phyloP scores from a whole-genome alignment of 129 eudicot species.

The Erigeron canadensis region DNA sequence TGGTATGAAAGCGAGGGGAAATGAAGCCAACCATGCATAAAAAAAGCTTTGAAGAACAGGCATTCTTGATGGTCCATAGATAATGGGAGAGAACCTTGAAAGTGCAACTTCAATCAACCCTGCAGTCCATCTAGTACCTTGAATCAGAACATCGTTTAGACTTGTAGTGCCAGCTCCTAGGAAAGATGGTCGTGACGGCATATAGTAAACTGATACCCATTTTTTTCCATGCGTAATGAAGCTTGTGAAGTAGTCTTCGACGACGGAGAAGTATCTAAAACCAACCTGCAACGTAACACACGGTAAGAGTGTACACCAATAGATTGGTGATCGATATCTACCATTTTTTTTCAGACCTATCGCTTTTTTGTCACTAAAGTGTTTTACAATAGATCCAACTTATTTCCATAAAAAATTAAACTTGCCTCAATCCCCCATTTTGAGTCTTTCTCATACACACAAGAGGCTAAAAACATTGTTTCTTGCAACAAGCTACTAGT shows the following conservation, averaged over 20 bases:
- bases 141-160: constrained; percentile 44
- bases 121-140: constrained; percentile 50
- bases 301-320: neutral
- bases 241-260: constrained; percentile 59
- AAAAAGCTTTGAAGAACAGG: constrained; percentile 40
- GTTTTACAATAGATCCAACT: neutral
- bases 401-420: neutral
- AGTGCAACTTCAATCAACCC: constrained; percentile 46
- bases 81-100: constrained; percentile 49
- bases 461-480: constrained; percentile 36
- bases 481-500: constrained; percentile 26
- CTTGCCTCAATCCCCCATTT: constrained; percentile 61
- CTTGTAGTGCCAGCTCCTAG: constrained; percentile 47
- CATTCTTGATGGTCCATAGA: constrained; percentile 47
- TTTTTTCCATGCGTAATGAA: constrained; percentile 42
- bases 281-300: constrained; percentile 45
- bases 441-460: constrained; percentile 38
- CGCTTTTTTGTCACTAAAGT: neutral
- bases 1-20: constrained; percentile 29
- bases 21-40: constrained; percentile 30
- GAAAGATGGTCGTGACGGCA: constrained; percentile 50
- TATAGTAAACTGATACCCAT: constrained; percentile 49
- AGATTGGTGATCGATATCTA: neutral
- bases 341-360: neutral
- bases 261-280: constrained; percentile 41